phyloP scores from a whole-genome alignment of 352 stramenopile species.

The Elongisporangium anandrum region DNA sequence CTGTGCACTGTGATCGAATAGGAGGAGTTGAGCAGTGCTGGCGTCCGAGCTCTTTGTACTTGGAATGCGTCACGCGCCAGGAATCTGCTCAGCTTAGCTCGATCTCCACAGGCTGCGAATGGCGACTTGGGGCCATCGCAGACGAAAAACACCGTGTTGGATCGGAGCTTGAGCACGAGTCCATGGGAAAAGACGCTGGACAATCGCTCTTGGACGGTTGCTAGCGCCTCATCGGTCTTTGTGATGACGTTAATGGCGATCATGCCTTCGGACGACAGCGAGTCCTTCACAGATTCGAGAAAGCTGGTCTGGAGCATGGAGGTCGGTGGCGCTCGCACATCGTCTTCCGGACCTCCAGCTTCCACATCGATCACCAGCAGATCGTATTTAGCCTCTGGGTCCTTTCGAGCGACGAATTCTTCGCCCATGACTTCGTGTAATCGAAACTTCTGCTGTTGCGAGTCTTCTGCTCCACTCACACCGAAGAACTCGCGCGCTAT shows the following conservation, averaged over 20 bases:
- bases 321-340: slow-evolving; percentile 32
- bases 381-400: slow-evolving; percentile 18
- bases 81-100: not conserved
- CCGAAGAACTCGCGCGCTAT: slow-evolving; percentile 47
- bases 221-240: slow-evolving; percentile 23
- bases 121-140: not conserved
- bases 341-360: slow-evolving; percentile 25
- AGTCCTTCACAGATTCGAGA: slow-evolving; percentile 16
- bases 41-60: not conserved
- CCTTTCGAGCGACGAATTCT: slow-evolving; percentile 27
- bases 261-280: slow-evolving; percentile 27
- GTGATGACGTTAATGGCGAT: slow-evolving; percentile 63
- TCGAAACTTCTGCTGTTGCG: slow-evolving; percentile 14
- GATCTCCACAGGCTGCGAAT: not conserved
- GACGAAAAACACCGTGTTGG: slow-evolving; percentile 37
- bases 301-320: slow-evolving; percentile 40
- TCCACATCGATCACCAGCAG: slow-evolving; percentile 68
- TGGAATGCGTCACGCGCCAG: not conserved
- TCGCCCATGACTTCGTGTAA: slow-evolving; percentile 44
- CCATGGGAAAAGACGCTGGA: slow-evolving; percentile 21
- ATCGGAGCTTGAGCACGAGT: slow-evolving; percentile 22
- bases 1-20: not conserved
- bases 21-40: not conserved
- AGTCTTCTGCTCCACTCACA: slow-evolving; percentile 16
- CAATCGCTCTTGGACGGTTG: slow-evolving; percentile 19